These are phyloP conservation scores for Oxytropis ochrocephala DNA, from an alignment of 306 rosid genomes.

Conservation along the genomic window DNA sequence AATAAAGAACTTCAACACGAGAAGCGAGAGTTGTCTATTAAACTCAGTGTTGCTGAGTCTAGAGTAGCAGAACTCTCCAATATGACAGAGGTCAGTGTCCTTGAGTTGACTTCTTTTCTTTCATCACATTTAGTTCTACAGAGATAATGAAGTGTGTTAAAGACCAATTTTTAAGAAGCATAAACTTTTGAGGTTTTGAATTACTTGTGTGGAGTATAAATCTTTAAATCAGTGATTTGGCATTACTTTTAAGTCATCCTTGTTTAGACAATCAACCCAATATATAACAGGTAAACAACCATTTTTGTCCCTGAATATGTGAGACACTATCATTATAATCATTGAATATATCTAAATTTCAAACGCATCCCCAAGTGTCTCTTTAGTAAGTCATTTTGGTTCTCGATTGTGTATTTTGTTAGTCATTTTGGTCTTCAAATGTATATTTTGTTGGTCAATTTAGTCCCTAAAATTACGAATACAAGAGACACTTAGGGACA, in stretches of 20 bases:
- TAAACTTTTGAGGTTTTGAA: slow-evolving; percentile 14
- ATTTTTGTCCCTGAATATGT: too few relatives aligned
- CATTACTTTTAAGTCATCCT: neutral
- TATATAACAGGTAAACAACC: too few relatives aligned
- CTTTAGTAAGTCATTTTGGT: too few relatives aligned
- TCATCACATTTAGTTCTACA: slow-evolving; percentile 6
- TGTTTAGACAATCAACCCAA: neutral
- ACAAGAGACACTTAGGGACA: too few relatives aligned
- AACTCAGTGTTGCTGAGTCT: slow-evolving; percentile 69
- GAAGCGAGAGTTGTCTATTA: slow-evolving; percentile 70
- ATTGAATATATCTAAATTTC: too few relatives aligned
- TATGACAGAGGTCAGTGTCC: slow-evolving; percentile 68
- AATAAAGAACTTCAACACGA: slow-evolving; percentile 84
- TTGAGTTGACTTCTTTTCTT: neutral
- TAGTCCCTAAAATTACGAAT: too few relatives aligned
- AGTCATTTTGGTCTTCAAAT: too few relatives aligned
- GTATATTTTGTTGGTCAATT: too few relatives aligned
- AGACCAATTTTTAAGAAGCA: neutral
- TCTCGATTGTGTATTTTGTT: too few relatives aligned
- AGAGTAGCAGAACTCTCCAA: slow-evolving; percentile 49
- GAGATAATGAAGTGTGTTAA: neutral
- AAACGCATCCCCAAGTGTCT: too few relatives aligned
- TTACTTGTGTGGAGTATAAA: neutral
- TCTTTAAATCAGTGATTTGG: neutral
- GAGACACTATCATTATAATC: too few relatives aligned